Evolutionary conservation across 2,329 filamentous ascomycete species (phyloP).

Genomic region (Hirsutella rhossiliensis): DNA sequence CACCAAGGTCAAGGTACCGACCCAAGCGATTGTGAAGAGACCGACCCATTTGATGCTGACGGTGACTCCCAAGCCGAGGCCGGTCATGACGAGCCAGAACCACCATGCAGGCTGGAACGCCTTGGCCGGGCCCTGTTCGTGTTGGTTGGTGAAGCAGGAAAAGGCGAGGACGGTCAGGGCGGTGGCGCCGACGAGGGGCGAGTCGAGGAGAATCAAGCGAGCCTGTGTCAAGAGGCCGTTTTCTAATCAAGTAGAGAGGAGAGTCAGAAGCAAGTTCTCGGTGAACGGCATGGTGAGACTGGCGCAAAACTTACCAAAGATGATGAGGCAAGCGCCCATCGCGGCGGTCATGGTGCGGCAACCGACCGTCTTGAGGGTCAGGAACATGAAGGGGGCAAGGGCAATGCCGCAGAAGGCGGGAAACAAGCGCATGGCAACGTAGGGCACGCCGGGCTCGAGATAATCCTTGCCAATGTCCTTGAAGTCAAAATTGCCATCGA

Average conservation of each 20-base stretch:
- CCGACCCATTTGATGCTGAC: slow-evolving; percentile 98
- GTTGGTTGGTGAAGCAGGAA: slow-evolving; percentile 90
- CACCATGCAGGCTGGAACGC: slow-evolving; percentile 90
- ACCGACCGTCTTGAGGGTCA: slow-evolving; percentile 82
- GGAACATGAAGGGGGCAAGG: slow-evolving; percentile 83
- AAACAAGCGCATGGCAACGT: slow-evolving; percentile 93
- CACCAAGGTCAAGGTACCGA: slow-evolving; percentile 76
- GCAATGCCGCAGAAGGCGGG: slow-evolving; percentile 83
- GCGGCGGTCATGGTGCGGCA: slow-evolving; percentile 78
- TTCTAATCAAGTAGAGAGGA: slow-evolving; percentile 39
- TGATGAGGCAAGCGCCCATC: slow-evolving; percentile 74
- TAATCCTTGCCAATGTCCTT: slow-evolving; percentile 99
- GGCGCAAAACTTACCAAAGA: slow-evolving; percentile 59
- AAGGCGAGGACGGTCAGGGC: slow-evolving; percentile 85
- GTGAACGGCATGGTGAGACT: background rate
- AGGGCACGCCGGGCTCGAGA: slow-evolving; percentile 84
- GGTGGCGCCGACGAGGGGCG: slow-evolving; percentile 85
- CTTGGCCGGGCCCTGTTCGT: slow-evolving; percentile 79
- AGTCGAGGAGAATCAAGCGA: slow-evolving; percentile 89
- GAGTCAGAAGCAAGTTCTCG: background rate
- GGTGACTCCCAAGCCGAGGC: slow-evolving; percentile 78
- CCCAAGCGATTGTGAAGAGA: slow-evolving; percentile 97
- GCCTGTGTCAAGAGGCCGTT: slow-evolving; percentile 94
- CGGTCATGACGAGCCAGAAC: slow-evolving; percentile 90
- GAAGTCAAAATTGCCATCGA: slow-evolving; percentile 93